A percentile compares a stretch with the other conserved stretches of the same genome.
Evolutionary conservation across 805 yeast species (phyloP).

Genomic region (Nakazawaea wickerhamii): DNA sequence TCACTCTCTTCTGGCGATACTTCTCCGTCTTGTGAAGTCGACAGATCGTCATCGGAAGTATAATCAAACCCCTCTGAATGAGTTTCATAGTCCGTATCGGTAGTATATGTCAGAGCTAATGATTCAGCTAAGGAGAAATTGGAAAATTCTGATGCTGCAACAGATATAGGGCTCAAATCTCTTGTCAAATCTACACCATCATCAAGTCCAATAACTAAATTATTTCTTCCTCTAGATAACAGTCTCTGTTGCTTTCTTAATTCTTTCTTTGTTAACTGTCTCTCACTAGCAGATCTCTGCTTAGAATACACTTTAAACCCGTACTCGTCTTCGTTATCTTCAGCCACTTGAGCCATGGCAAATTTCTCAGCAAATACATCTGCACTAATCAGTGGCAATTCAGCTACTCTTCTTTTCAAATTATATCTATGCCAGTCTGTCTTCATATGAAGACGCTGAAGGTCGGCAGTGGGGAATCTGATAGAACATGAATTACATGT

Average conservation of each 20-base stretch:
- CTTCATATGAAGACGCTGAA: slow-evolving; percentile 91
- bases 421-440: slow-evolving; percentile 98
- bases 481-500: slow-evolving; percentile 90
- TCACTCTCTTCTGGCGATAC: slow-evolving; percentile 6
- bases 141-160: slow-evolving; percentile 50
- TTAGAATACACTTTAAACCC: slow-evolving; percentile 40
- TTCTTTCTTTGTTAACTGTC: slow-evolving; percentile 37
- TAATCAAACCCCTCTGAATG: slow-evolving; percentile 30
- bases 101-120: neutral
- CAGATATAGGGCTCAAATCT: slow-evolving; percentile 46
- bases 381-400: slow-evolving; percentile 65
- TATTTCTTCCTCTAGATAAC: slow-evolving; percentile 24
- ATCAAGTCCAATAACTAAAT: slow-evolving; percentile 9
- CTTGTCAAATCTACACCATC: slow-evolving; percentile 21
- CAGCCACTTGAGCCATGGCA: slow-evolving; percentile 7
- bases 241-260: slow-evolving; percentile 23
- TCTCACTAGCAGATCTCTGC: slow-evolving; percentile 20
- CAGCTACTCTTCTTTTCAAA: slow-evolving; percentile 87
- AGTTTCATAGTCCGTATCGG: slow-evolving; percentile 28
- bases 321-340: slow-evolving; percentile 44
- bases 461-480: slow-evolving; percentile 73
- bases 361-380: slow-evolving; percentile 38
- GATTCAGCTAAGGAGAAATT: slow-evolving; percentile 49
- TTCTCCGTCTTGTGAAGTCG: neutral
- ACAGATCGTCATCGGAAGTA: slow-evolving; percentile 20